Percentiles rank a stretch among this genome's conserved stretches.
These are phyloP conservation scores for Naumovozyma baii DNA, from an alignment of 805 yeast species.

Conservation along the genomic window DNA sequence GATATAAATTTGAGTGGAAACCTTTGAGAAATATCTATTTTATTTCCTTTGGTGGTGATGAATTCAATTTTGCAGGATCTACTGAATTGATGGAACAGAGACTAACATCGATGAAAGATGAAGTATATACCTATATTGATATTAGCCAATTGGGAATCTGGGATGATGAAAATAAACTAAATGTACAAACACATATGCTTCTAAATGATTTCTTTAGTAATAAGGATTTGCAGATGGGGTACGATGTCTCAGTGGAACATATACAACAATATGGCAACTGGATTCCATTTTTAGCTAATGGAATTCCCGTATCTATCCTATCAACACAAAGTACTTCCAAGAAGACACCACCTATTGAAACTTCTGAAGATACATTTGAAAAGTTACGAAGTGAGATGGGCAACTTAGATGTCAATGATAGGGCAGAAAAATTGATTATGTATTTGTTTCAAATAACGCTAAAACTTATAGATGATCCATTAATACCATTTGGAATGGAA, in stretches of 20 bases:
- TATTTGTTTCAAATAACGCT: conserved; percentile 44
- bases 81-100: conserved; percentile 60
- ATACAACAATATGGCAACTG: conserved; percentile 45
- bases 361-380: conserved; percentile 57
- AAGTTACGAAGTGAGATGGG: conserved; percentile 34
- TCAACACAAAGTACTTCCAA: conserved; percentile 7
- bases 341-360: conserved; percentile 44
- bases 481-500: conserved; percentile 57
- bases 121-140: conserved; percentile 64
- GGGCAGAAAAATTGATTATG: conserved; percentile 48
- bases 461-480: conserved; percentile 63
- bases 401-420: conserved; percentile 40
- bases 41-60: conserved; percentile 71
- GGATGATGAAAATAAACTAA: conserved; percentile 39
- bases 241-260: conserved; percentile 18
- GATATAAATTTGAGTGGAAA: conserved; percentile 56
- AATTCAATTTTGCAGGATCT: conserved; percentile 72
- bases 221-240: conserved; percentile 12
- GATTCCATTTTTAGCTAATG: conserved; percentile 49
- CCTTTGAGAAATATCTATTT: conserved; percentile 79
- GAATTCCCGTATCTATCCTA: conserved; percentile 32
- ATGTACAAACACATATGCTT: conserved; percentile 53
- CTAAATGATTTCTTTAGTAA: conserved; percentile 37
- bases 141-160: conserved; percentile 34
- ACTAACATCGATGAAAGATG: conserved; percentile 40